Evolutionary conservation across 345 rosid species (phyloP).

Genomic region (Salix suchowensis): DNA sequence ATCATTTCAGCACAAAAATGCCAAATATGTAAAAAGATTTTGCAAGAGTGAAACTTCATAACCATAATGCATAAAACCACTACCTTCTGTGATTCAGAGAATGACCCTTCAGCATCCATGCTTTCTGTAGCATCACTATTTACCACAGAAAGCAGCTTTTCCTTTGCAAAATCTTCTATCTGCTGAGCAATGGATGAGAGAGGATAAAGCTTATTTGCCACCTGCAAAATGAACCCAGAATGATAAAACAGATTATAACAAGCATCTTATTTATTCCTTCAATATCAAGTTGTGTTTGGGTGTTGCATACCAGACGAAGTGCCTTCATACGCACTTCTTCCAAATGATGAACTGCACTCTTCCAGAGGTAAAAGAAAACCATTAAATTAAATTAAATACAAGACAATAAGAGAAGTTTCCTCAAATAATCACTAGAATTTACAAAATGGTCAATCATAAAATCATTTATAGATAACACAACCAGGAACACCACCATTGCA

Average conservation of each 20-base stretch:
- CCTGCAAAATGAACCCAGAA: constrained; percentile 46
- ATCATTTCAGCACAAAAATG: too few relatives aligned
- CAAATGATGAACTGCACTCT: constrained; percentile 88
- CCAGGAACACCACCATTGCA: too few relatives aligned
- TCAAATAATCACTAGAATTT: background rate
- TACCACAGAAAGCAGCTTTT: constrained; percentile 53
- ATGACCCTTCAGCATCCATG: constrained; percentile 42
- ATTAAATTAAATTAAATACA: constrained; percentile 14
- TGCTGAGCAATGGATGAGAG: constrained; percentile 61
- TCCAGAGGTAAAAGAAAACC: constrained; percentile 24
- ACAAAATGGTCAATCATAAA: background rate
- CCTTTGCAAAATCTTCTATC: constrained; percentile 84
- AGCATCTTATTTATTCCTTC: constrained; percentile 8
- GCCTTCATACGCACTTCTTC: constrained; percentile 99
- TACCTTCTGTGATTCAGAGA: constrained; percentile 56
- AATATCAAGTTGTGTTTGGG: constrained; percentile 14
- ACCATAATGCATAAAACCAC: constrained; percentile 3
- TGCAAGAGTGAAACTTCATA: background rate
- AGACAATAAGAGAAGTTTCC: background rate
- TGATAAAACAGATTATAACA: constrained; percentile 16
- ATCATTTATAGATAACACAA: too few relatives aligned
- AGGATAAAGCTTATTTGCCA: constrained; percentile 92
- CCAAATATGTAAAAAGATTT: background rate
- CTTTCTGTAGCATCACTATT: constrained; percentile 36
- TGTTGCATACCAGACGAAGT: constrained; percentile 76